Evolutionary conservation across 176 grass and related monocot genomes (phyloP).

Genomic region (maize (Zea mays)): Zm-B73-REFERENCE-NAM-5.0 NC_050096.1:19816501-19817000

Average conservation of each 20-base stretch:
- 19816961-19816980: slow-evolving; percentile 81
- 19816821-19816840: slow-evolving; percentile 52
- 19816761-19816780: slow-evolving; percentile 36
- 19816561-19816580: slow-evolving; percentile 23
- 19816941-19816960: slow-evolving; percentile 69
- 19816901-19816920: not conserved
- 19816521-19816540: slow-evolving; percentile 29
- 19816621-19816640: not conserved
- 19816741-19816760: slow-evolving; percentile 76
- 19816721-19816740: slow-evolving; percentile 56
- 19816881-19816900: not conserved
- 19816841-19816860: slow-evolving; percentile 64
- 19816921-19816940: slow-evolving; percentile 12
- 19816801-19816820: slow-evolving; percentile 43
- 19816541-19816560: not conserved
- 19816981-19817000: slow-evolving; percentile 78
- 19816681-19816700: slow-evolving; percentile 53
- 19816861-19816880: not conserved
- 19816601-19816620: not conserved
- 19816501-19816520: slow-evolving; percentile 47
- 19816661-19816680: slow-evolving; percentile 9
- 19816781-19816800: slow-evolving; percentile 30
- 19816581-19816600: slow-evolving; percentile 56
- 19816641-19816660: slow-evolving; percentile 10
- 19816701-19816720: slow-evolving; percentile 89